phyloP scores from a whole-genome alignment of 768 basidiomycete genomes.

The Tubosaeta sp. region DNA sequence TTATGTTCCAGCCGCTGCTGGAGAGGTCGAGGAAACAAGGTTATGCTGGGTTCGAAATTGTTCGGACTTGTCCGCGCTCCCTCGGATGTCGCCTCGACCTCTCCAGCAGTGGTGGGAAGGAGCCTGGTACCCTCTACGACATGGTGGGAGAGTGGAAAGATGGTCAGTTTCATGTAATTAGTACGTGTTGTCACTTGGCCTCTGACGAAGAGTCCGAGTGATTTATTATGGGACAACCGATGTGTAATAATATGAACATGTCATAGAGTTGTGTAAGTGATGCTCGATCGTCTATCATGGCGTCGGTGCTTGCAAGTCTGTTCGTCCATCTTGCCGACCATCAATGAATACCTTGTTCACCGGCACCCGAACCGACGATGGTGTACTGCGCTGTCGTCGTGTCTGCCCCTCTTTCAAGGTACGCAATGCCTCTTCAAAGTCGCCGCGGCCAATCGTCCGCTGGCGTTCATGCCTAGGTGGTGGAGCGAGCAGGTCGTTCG shows the following conservation, averaged over 20 bases:
- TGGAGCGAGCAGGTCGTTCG: conserved; percentile 32
- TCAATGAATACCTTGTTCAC: conserved; percentile 27
- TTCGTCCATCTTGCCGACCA: conserved; percentile 17
- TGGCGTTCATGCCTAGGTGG: conserved; percentile 42
- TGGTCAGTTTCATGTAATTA: no score
- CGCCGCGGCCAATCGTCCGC: conserved; percentile 67
- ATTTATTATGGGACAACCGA: no score
- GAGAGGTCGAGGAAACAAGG: no score
- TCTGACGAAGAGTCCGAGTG: no score
- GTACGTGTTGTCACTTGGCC: no score
- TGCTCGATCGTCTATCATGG: neutral
- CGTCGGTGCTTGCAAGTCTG: neutral
- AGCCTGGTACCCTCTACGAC: no score
- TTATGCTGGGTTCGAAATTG: no score
- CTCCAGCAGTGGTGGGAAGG: no score
- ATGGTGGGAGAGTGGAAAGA: no score
- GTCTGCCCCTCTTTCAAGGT: conserved; percentile 63
- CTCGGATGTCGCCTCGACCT: no score
- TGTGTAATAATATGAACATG: neutral
- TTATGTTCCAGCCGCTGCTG: no score
- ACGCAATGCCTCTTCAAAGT: conserved; percentile 80
- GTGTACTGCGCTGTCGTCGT: conserved; percentile 9
- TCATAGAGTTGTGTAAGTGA: neutral
- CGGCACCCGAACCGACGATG: conserved; percentile 11
- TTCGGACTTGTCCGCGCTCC: no score